Percentiles rank a stretch among this genome's conserved stretches.
phyloP scores from a whole-genome alignment of 2,329 filamentous ascomycete species.

The Colletotrichum abscissum region DNA sequence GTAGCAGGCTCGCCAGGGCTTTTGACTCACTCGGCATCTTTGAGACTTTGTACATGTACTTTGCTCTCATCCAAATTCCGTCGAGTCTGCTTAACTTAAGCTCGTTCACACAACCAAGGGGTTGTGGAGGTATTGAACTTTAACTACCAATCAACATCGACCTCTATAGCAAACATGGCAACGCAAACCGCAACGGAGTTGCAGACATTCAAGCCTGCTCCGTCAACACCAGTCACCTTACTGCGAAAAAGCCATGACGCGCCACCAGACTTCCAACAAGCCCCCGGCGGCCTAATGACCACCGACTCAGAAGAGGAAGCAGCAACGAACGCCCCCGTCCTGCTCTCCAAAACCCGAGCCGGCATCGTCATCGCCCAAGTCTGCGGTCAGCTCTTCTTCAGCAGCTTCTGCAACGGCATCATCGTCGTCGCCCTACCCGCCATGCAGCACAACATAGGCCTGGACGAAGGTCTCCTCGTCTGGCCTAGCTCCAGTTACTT shows the following conservation, averaged over 20 bases:
- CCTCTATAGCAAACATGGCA: neutral
- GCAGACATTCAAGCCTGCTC: neutral
- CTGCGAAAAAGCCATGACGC: neutral
- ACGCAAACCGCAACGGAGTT: neutral
- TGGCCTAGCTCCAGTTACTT: conserved; percentile 17
- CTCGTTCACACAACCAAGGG: neutral
- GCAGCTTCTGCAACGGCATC: conserved; percentile 15
- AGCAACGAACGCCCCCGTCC: neutral
- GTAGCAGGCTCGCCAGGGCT: no score
- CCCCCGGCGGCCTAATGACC: no score
- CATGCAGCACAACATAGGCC: neutral
- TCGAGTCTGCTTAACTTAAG: neutral
- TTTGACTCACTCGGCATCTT: neutral
- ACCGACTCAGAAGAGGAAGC: neutral
- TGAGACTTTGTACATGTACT: neutral
- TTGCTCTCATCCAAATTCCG: neutral
- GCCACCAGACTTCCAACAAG: neutral
- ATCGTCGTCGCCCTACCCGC: conserved; percentile 12
- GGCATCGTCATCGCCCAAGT: conserved; percentile 8
- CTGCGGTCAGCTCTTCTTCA: conserved; percentile 14
- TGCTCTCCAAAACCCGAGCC: neutral
- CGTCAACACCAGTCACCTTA: neutral
- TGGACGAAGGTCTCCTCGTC: conserved; percentile 7
- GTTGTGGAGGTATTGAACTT: neutral
- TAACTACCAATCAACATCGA: neutral